Base-by-base conservation (phyloP, 768 basidiomycete genomes). In the Mycena belliarum region DNA sequence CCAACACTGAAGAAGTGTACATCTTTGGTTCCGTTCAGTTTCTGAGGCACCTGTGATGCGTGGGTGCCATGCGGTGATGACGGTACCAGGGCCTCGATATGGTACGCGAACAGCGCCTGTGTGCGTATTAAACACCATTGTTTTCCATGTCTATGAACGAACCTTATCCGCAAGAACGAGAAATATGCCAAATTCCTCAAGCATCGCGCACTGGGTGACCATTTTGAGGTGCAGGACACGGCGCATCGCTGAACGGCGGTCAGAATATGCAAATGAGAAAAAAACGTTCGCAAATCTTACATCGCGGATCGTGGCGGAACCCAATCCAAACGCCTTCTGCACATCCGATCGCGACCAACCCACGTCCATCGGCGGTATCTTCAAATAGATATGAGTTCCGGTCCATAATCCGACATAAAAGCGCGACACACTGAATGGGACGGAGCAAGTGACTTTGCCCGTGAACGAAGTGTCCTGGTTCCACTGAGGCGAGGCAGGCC, bases 291-390 rank as follows among this genome's bases (percentile, higher is more conserved):
- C 20, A 29, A 14, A 2, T 67, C 86, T 57, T 71, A 93, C 93
- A 95, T 70, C 82, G 77, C 2, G 95, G 88, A 70, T 96, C 91
- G 63, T 93, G 90, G 43, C 93, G 84, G 74, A 95, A 89, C 0
- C 96, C 96, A 66, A 98, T 96, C 92, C 94, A 99, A 4, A 98
- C 93, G 26, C 96, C 96, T 68, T 97, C 94, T 0, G 90, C 88
- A 71, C 95, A 97, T 12, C 95, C 97, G 66, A 98, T 87, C 0
- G 95, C 93, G 37, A 98, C 90, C 21, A 99, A 79, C 16, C 85
- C 85, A 25, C 93, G 85, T 7, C 89, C 88, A 69, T 98, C 94
- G 6, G 87, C 76, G 6, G 94, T 96, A 61, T 83, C 95, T 96
- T 57, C 6, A 65, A 14, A 10, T 32, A 49, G 28, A 49, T 15